Conservation (phyloP, 352 stramenopile genomes). For the Blastocystis sp. region DNA sequence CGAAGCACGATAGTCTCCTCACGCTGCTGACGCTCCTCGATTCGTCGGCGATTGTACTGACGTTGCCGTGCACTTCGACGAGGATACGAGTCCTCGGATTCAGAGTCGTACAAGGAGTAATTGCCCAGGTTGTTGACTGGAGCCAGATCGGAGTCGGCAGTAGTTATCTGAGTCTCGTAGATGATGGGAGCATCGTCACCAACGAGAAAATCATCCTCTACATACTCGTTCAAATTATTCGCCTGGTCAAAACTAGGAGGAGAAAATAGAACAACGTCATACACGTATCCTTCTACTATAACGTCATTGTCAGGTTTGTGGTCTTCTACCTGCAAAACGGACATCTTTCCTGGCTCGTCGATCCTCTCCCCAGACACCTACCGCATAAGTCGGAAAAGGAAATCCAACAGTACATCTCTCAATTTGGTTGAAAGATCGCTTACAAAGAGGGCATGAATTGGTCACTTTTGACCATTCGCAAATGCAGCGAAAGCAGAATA, state of each 20-base stretch:
- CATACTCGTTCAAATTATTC: constrained; percentile 21
- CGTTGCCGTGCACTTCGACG: not conserved
- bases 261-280: not conserved
- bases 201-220: constrained; percentile 22
- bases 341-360: not conserved
- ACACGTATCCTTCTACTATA: constrained; percentile 5
- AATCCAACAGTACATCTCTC: not conserved
- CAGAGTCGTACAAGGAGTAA: not conserved
- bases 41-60: not conserved
- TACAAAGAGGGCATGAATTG: constrained; percentile 35
- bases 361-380: not conserved
- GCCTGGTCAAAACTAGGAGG: not conserved
- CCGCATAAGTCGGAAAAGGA: not conserved
- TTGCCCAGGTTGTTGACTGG: not conserved
- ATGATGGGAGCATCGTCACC: constrained; percentile 34
- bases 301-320: constrained; percentile 38
- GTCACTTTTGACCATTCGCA: constrained; percentile 45
- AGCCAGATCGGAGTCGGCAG: not conserved
- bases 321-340: not conserved
- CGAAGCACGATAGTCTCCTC: not conserved
- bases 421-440: constrained; percentile 8
- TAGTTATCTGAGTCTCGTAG: constrained; percentile 8
- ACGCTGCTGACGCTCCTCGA: not conserved
- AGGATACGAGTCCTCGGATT: not conserved
- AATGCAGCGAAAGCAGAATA: constrained; percentile 49